These are phyloP conservation scores for Poronia punctata DNA, from an alignment of 495 filamentous ascomycete genomes.

Conservation along the genomic window DNA sequence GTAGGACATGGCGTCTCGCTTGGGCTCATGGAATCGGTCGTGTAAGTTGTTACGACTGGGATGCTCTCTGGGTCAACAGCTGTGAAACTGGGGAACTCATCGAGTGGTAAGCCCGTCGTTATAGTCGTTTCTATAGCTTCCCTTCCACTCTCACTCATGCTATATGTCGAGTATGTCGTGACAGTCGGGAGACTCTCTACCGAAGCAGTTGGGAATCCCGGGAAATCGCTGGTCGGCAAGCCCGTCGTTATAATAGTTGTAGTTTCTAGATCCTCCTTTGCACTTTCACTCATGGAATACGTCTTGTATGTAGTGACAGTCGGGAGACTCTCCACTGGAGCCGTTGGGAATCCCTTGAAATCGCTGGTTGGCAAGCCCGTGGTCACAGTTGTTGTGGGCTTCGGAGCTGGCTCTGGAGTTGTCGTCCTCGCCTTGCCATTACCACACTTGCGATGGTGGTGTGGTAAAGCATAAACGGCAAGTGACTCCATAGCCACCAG, in stretches of 20 bases:
- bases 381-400: constrained; percentile 1
- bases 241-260: neutral
- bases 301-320: constrained; percentile 1
- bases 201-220: neutral
- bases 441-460: constrained; percentile 1
- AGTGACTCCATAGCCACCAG: constrained; percentile 7
- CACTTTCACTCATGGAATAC: neutral
- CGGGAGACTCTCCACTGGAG: constrained; percentile 3
- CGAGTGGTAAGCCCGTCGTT: constrained; percentile 3
- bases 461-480: constrained; percentile 2
- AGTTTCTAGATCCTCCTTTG: no score
- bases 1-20: neutral
- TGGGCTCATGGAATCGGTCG: neutral
- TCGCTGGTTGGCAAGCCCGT: constrained; percentile 2
- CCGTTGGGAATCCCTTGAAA: neutral
- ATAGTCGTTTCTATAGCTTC: neutral
- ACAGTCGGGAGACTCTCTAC: constrained; percentile 1
- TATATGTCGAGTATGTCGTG: neutral
- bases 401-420: no score
- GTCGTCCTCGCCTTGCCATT: neutral
- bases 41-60: neutral
- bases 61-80: neutral
- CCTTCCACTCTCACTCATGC: neutral
- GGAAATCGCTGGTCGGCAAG: neutral
- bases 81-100: neutral